Evolutionary conservation across 306 rosid genomes (phyloP).

Genomic region (Ziziphus jujuba): DNA sequence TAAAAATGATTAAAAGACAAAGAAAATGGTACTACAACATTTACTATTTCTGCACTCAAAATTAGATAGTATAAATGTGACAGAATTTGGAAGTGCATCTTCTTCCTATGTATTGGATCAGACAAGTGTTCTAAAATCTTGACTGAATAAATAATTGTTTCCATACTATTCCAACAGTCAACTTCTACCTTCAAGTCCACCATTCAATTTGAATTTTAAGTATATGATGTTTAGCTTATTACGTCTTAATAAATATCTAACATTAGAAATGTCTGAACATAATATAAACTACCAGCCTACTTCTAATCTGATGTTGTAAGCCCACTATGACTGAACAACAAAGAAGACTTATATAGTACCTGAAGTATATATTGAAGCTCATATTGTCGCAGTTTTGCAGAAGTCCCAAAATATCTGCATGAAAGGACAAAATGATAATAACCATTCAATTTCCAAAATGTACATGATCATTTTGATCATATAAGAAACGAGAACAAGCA

Average conservation of each 20-base stretch:
- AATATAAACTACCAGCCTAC: neutral
- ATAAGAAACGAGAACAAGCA: constrained; percentile 20
- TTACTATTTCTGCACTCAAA: neutral
- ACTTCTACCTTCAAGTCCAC: too few relatives aligned
- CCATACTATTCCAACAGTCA: too few relatives aligned
- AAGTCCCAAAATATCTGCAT: constrained; percentile 72
- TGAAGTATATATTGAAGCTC: constrained; percentile 85
- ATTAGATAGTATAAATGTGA: too few relatives aligned
- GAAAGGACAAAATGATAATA: constrained; percentile 15
- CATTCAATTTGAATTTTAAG: too few relatives aligned
- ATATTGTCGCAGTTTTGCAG: constrained; percentile 58
- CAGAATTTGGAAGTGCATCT: too few relatives aligned
- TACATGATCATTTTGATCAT: neutral
- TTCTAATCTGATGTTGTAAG: neutral
- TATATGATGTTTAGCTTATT: too few relatives aligned
- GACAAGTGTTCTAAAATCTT: too few relatives aligned
- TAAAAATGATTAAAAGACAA: neutral
- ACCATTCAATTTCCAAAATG: constrained; percentile 3
- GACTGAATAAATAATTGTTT: too few relatives aligned
- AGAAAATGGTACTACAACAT: neutral
- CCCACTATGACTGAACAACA: constrained; percentile 7
- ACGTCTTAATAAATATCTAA: neutral
- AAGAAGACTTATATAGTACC: constrained; percentile 41
- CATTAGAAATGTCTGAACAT: neutral
- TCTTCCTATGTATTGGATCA: too few relatives aligned